Conservation (phyloP, 2,329 filamentous ascomycete genomes). For the Cryphonectria japonica region DNA sequence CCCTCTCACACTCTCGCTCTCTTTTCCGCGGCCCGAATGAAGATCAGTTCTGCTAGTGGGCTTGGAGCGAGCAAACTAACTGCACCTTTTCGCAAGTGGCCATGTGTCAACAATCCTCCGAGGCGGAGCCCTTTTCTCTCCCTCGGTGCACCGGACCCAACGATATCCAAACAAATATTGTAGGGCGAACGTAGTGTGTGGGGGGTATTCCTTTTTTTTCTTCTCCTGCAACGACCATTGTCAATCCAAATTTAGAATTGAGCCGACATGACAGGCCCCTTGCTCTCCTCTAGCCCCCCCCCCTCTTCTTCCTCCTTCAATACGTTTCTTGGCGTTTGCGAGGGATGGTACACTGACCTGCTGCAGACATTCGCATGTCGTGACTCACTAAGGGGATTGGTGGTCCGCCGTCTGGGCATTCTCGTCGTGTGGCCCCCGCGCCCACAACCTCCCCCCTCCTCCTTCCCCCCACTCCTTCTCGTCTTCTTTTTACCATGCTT, state of each 20-base stretch:
- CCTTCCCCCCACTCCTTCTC: too few species aligned
- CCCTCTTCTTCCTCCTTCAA: too few species aligned
- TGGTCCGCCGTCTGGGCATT: background rate
- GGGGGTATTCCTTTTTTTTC: background rate
- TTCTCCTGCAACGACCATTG: background rate
- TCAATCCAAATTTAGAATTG: slow-evolving; percentile 1
- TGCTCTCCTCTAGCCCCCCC: background rate
- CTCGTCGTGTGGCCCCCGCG: background rate
- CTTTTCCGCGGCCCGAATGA: background rate
- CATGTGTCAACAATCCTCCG: slow-evolving; percentile 2
- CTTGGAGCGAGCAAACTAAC: background rate
- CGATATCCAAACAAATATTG: slow-evolving; percentile 2
- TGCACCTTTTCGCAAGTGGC: background rate
- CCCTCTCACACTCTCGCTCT: too few species aligned
- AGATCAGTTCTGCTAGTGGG: background rate
- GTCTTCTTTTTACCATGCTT: background rate
- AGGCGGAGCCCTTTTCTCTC: background rate
- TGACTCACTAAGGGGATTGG: background rate
- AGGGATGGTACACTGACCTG: background rate
- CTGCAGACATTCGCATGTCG: background rate
- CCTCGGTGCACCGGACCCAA: background rate
- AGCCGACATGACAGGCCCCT: background rate
- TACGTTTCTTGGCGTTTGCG: slow-evolving; percentile 2
- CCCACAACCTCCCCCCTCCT: background rate
- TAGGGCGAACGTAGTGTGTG: slow-evolving; percentile 10